Evolutionary conservation across 371 early-diverging fungal species (phyloP).

Genomic region (Rhizopus stolonifer): DNA sequence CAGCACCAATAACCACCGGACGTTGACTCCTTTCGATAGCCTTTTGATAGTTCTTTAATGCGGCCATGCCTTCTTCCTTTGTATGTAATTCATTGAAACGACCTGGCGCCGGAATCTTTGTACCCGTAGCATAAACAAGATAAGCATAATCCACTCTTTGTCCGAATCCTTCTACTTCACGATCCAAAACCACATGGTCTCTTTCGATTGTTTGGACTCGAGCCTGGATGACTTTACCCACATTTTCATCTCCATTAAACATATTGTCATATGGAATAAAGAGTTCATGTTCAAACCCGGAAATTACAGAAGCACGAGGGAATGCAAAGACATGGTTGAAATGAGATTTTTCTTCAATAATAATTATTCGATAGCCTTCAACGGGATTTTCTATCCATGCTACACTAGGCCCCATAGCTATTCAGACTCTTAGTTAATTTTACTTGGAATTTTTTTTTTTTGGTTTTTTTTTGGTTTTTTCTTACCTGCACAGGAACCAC

Average conservation of each 20-base stretch:
- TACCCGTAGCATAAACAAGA: constrained; percentile 58
- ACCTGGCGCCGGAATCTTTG: constrained; percentile 52
- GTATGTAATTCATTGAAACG: constrained; percentile 37
- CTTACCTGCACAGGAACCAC: constrained; percentile 54
- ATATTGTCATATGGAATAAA: constrained; percentile 57
- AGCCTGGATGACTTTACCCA: constrained; percentile 57
- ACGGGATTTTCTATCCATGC: constrained; percentile 37
- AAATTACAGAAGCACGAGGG: constrained; percentile 57
- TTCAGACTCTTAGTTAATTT: neutral
- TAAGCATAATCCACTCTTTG: constrained; percentile 53
- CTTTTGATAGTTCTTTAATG: constrained; percentile 45
- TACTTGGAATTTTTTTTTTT: neutral
- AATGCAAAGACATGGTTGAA: constrained; percentile 67
- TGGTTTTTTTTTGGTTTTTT: no score
- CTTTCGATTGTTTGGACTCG: constrained; percentile 45
- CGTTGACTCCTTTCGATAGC: constrained; percentile 48
- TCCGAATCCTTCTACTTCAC: constrained; percentile 51
- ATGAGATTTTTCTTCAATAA: constrained; percentile 61
- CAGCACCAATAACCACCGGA: constrained; percentile 64
- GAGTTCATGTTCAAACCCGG: constrained; percentile 62
- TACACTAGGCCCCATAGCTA: constrained; percentile 39
- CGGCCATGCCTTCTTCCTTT: constrained; percentile 44
- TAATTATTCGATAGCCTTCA: constrained; percentile 48
- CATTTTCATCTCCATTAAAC: constrained; percentile 41
- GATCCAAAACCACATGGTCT: constrained; percentile 55